Evolutionary conservation across 768 basidiomycete species (phyloP).

Genomic region (Tricholoma hemisulphureum): DNA sequence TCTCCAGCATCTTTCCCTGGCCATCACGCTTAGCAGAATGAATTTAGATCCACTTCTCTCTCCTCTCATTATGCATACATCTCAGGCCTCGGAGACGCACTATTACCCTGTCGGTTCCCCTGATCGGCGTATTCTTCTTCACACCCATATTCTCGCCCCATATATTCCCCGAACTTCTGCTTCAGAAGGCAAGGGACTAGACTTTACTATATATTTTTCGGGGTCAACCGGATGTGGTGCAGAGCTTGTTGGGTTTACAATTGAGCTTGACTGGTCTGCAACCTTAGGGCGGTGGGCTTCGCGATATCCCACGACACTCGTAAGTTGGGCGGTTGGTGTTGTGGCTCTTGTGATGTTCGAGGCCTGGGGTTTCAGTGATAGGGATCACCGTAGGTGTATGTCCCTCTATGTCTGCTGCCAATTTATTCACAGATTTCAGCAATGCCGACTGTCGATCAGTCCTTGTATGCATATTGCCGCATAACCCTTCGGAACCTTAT

Average conservation of each 20-base stretch:
- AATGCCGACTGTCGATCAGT: slow-evolving; percentile 49
- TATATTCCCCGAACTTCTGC: slow-evolving; percentile 47
- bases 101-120: slow-evolving; percentile 53
- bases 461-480: slow-evolving; percentile 45
- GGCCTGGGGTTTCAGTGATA: slow-evolving; percentile 43
- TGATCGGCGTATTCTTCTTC: slow-evolving; percentile 50
- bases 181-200: slow-evolving; percentile 36
- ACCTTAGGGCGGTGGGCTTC: slow-evolving; percentile 70
- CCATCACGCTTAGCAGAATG: slow-evolving; percentile 7
- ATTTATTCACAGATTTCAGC: slow-evolving; percentile 25
- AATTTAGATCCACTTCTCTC: slow-evolving; percentile 51
- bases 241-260: slow-evolving; percentile 35
- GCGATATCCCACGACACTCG: slow-evolving; percentile 71
- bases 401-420: not conserved
- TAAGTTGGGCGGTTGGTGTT: slow-evolving; percentile 76
- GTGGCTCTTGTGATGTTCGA: slow-evolving; percentile 55
- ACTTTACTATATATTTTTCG: slow-evolving; percentile 60
- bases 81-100: slow-evolving; percentile 61
- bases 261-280: slow-evolving; percentile 69
- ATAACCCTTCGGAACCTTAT: slow-evolving; percentile 42
- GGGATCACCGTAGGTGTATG: slow-evolving; percentile 20
- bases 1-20: slow-evolving; percentile 1
- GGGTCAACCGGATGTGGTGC: slow-evolving; percentile 48
- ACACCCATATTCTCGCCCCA: slow-evolving; percentile 68
- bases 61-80: slow-evolving; percentile 66